These are phyloP conservation scores for Phyllosticta citriasiana DNA, from an alignment of 2,329 filamentous ascomycete species.

Conservation along the genomic window DNA sequence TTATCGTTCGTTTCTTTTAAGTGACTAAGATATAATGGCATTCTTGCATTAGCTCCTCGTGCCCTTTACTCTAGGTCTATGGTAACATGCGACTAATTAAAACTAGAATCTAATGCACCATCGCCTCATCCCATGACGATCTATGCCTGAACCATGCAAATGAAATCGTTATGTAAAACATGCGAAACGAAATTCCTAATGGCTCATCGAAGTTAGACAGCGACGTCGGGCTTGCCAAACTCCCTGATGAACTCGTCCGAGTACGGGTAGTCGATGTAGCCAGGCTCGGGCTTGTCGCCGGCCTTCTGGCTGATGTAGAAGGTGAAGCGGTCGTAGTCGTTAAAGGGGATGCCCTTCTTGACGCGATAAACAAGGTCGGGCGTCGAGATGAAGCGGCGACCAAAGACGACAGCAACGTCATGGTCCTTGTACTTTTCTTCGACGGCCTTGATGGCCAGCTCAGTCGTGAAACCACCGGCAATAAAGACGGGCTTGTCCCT, in stretches of 20 bases:
- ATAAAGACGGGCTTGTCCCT: constrained; percentile 24
- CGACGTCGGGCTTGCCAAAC: constrained; percentile 9
- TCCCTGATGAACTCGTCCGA: constrained; percentile 21
- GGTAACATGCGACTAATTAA: neutral
- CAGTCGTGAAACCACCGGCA: constrained; percentile 33
- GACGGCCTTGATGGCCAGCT: constrained; percentile 27
- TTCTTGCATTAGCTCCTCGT: too few species aligned
- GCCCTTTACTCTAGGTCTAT: neutral
- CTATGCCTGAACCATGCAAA: neutral
- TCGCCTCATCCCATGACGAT: neutral
- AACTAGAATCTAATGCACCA: neutral
- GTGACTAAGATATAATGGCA: too few species aligned
- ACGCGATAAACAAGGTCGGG: constrained; percentile 40
- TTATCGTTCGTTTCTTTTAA: too few species aligned
- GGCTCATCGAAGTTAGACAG: neutral
- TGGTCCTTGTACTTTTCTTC: constrained; percentile 33
- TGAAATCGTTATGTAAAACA: neutral
- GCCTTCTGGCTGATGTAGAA: constrained; percentile 30
- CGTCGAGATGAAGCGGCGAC: constrained; percentile 39
- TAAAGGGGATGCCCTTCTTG: constrained; percentile 33
- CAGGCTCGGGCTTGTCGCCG: constrained; percentile 13
- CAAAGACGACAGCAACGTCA: constrained; percentile 40
- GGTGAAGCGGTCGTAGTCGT: constrained; percentile 33
- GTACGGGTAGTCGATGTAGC: constrained; percentile 35
- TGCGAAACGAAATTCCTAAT: neutral